A percentile compares a stretch with the other conserved stretches of the same genome.
Conservation (phyloP, 306 rosid genomes). For the Clitoria ternatea region DNA sequence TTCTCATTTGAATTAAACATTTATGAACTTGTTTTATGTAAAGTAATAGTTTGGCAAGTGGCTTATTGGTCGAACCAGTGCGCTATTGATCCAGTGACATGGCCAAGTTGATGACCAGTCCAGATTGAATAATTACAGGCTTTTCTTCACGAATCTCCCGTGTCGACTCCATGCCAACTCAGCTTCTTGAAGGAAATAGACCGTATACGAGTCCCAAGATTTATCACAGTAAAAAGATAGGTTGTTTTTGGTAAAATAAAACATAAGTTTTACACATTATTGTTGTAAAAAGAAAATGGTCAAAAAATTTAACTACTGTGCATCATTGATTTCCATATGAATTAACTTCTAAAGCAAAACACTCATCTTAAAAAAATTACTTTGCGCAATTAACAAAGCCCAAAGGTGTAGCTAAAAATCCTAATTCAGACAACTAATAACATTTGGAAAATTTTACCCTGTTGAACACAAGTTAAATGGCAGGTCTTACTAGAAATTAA, state of each 20-base stretch:
- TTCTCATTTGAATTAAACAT: too few species aligned
- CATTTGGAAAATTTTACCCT: neutral
- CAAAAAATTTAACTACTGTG: neutral
- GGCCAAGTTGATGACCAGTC: neutral
- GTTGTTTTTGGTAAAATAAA: too few species aligned
- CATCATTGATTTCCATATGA: neutral
- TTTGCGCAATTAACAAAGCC: neutral
- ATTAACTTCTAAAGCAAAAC: neutral
- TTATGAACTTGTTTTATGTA: too few species aligned
- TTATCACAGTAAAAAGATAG: too few species aligned
- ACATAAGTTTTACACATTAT: too few species aligned
- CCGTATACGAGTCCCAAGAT: too few species aligned
- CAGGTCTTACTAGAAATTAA: too few species aligned
- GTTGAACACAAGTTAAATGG: neutral
- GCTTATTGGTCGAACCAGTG: neutral
- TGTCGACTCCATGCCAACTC: too few species aligned
- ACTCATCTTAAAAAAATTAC: neutral
- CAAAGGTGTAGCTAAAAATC: neutral
- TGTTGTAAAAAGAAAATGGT: neutral
- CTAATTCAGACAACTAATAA: neutral
- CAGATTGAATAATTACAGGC: neutral
- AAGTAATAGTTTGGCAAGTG: too few species aligned
- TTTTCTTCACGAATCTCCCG: too few species aligned
- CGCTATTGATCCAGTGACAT: neutral
- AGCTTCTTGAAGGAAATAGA: too few species aligned